These are phyloP conservation scores for Uncinocarpus reesii DNA, from an alignment of 2,329 filamentous ascomycete genomes.

Conservation along the genomic window DNA sequence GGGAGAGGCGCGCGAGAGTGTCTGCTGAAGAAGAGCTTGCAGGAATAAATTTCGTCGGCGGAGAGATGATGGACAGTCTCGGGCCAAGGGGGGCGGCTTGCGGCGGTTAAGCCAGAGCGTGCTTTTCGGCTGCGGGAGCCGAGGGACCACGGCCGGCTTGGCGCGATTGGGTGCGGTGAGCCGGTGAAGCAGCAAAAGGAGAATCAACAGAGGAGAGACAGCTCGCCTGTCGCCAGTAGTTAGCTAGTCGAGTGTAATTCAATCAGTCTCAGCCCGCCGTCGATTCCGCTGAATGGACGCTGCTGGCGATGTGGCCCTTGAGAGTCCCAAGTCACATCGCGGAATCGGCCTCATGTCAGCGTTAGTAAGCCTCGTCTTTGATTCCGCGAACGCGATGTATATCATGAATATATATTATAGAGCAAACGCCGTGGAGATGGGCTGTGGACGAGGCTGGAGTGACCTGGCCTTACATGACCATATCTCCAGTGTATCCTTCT, in stretches of 20 bases:
- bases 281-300: no score
- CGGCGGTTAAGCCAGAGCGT: not conserved
- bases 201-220: not conserved
- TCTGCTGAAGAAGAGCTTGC: not conserved
- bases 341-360: no score
- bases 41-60: not conserved
- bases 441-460: not conserved
- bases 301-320: no score
- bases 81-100: conserved; percentile 11
- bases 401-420: no score
- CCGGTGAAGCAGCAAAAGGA: no score
- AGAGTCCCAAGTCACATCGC: no score
- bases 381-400: no score
- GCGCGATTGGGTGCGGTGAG: no score
- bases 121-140: not conserved
- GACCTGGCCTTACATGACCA: not conserved
- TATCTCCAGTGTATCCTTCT: not conserved
- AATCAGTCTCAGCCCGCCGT: no score
- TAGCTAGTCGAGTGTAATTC: no score
- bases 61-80: not conserved
- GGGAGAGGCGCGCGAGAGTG: not conserved
- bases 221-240: not conserved
- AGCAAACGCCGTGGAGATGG: no score
- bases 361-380: no score
- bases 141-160: conserved; percentile 4